Base-by-base conservation (phyloP, 1,284 basidiomycete species). In the Cryptococcus depauperatus region DNA sequence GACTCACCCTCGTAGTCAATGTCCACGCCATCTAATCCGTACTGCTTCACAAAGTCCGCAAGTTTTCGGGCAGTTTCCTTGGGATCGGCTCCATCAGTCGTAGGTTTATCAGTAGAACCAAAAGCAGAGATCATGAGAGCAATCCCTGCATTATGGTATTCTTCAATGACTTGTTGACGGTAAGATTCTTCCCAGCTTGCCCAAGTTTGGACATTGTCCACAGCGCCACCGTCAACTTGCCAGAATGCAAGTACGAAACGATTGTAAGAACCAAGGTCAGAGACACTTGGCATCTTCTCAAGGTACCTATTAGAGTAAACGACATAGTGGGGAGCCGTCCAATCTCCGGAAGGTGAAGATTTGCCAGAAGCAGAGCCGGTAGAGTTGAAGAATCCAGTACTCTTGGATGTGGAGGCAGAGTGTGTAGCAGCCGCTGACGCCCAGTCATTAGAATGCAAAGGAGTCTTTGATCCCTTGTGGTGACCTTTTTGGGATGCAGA, bases 1-100 rank as follows among this genome's bases (percentile, higher is more conserved):
- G 27, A 37, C 46, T 28, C 38, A 53, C 53, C 62, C 58, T 74
- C 75, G 48, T 72, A 74, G 53, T 76, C 74, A 46, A 76, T 69
- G 45, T 76, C 75, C n/a, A 76, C 73, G 33, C 75, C 75, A 51
- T 76, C 74, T 7, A 76, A 55, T 13, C 61, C 62, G 56, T 74
- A 71, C 35, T 66, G 41, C 49, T 67, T 69, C 42, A 73, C 70
- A 45, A 57, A 74, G 6, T 47, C 40, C 0, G 72, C 73, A 11
- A 73, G 53, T 14, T 51, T 46, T 38, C 61, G 54, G 13, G 72
- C 73, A 1, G 54, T 54, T 11, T 47, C 39, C n/a, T 56, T 59
- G 2, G 73, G 62, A 49, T 75, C 71, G 32, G 61, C 58, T 1
- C 66, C 68, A 14, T 48, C 42, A 0, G 66, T 59, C 35, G 69